Evolutionary conservation across 2,329 filamentous ascomycete genomes (phyloP).

Genomic region (Periglandula ipomoeae): DNA sequence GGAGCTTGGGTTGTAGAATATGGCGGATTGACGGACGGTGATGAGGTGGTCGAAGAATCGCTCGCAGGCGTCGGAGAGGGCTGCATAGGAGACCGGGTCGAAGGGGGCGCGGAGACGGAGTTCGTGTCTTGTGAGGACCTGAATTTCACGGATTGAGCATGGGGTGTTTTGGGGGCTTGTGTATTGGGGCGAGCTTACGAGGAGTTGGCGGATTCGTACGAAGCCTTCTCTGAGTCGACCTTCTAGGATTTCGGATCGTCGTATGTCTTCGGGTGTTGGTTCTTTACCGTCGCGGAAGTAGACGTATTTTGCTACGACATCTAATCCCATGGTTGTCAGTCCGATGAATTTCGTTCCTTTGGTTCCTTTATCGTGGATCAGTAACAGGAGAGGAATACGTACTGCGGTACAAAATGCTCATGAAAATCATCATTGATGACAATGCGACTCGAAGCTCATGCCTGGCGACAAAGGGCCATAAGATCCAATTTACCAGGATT

Average conservation of each 20-base stretch:
- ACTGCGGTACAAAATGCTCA: conserved; percentile 48
- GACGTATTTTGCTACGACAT: conserved; percentile 45
- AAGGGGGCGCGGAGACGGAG: conserved; percentile 49
- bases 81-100: conserved; percentile 46
- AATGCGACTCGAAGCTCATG: conserved; percentile 48
- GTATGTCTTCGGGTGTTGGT: conserved; percentile 41
- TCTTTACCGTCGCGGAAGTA: conserved; percentile 47
- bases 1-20: conserved; percentile 47
- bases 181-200: conserved; percentile 26
- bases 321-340: too few relatives aligned
- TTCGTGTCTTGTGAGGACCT: conserved; percentile 48
- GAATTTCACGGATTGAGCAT: neutral
- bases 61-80: conserved; percentile 45
- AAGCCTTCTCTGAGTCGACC: conserved; percentile 52
- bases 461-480: conserved; percentile 53
- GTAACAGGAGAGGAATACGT: too few relatives aligned
- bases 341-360: too few relatives aligned
- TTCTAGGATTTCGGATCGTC: conserved; percentile 47
- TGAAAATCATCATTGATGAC: conserved; percentile 48
- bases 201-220: conserved; percentile 45
- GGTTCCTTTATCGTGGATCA: too few relatives aligned
- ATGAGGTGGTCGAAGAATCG: conserved; percentile 51
- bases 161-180: neutral
- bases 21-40: conserved; percentile 45
- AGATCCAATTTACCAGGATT: conserved; percentile 46